These are phyloP conservation scores for Paraphaeosphaeria minitans DNA, from an alignment of 2,329 filamentous ascomycete species.

Conservation along the genomic window DNA sequence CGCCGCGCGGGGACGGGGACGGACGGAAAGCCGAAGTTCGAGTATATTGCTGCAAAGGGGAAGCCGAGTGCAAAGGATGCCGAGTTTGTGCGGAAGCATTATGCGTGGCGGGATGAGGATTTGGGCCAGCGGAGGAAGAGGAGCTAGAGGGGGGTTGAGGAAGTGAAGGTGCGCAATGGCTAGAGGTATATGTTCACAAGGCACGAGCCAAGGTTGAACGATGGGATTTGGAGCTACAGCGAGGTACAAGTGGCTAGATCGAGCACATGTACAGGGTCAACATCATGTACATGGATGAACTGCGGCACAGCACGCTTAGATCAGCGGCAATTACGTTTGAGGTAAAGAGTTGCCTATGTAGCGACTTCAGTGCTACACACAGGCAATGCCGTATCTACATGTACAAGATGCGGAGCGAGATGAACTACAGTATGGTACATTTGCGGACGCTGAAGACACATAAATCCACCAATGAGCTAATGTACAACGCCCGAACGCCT, in stretches of 20 bases:
- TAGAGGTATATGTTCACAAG: too few relatives aligned
- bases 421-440: constrained; percentile 5
- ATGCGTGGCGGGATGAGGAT: neutral
- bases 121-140: neutral
- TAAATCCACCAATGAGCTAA: neutral
- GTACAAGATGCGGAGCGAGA: neutral
- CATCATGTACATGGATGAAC: neutral
- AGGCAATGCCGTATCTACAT: neutral
- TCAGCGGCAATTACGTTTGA: neutral
- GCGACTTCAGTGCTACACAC: neutral
- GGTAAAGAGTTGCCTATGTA: neutral
- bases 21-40: neutral
- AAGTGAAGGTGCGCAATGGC: too few relatives aligned
- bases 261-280: neutral
- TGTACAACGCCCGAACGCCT: constrained; percentile 1
- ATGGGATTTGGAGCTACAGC: neutral
- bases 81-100: constrained; percentile 2
- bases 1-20: neutral
- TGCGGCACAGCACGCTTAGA: neutral
- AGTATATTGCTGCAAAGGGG: neutral
- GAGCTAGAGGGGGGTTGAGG: neutral
- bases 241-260: neutral
- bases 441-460: neutral
- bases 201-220: too few relatives aligned
- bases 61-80: neutral